These are phyloP conservation scores for Trichomonascaceae sp. DNA, from an alignment of 1,139 yeast species.

Conservation along the genomic window DNA sequence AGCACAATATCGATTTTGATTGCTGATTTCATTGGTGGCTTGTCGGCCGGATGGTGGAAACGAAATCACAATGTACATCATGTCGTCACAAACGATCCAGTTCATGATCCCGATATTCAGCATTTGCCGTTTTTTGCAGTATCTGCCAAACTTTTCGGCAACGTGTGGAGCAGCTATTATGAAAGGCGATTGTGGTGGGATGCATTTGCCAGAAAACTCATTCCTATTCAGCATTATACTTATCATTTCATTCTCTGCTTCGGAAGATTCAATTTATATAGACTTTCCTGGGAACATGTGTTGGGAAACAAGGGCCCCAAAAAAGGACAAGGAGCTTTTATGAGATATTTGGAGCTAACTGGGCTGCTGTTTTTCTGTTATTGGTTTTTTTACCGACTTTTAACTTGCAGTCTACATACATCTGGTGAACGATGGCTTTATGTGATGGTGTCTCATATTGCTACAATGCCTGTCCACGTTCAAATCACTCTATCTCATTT, in stretches of 20 bases:
- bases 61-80: constrained; percentile 89
- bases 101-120: constrained; percentile 91
- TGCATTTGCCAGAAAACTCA: constrained; percentile 48
- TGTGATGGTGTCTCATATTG: constrained; percentile 67
- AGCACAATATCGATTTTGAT: constrained; percentile 65
- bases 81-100: constrained; percentile 80
- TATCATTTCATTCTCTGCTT: constrained; percentile 76
- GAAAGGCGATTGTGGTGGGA: constrained; percentile 64
- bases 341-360: constrained; percentile 66
- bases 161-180: constrained; percentile 74
- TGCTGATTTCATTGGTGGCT: constrained; percentile 81
- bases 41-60: constrained; percentile 93
- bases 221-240: constrained; percentile 61
- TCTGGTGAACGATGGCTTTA: constrained; percentile 49
- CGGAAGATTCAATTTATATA: constrained; percentile 80
- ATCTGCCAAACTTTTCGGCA: constrained; percentile 59
- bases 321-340: constrained; percentile 79
- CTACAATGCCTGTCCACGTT: constrained; percentile 87
- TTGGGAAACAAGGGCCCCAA: constrained; percentile 70
- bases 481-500: constrained; percentile 87
- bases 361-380: constrained; percentile 65
- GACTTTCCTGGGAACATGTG: constrained; percentile 74
- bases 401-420: constrained; percentile 47
- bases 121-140: constrained; percentile 90
- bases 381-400: constrained; percentile 71